Evolutionary conservation across 1,139 yeast genomes (phyloP), one percentile per base, ranked within the genome.

Genomic region (Barnettozyma hawaiiensis): DNA sequence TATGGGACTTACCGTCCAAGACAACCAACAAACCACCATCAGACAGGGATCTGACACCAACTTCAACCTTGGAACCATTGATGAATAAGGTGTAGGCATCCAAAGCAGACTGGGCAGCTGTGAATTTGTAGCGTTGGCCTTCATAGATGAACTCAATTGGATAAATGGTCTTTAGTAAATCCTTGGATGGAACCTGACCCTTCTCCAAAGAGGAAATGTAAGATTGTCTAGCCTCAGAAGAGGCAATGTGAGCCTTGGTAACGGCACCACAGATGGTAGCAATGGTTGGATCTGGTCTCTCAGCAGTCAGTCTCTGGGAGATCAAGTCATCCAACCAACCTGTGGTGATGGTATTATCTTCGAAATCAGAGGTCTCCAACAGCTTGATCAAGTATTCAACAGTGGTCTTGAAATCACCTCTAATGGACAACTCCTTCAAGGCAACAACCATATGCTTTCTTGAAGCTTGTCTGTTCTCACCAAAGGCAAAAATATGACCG

Each of bases 361-460:
- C 97, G 58, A 92, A 92, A 62, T 85, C 98, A 42, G 96, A 95
- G 31, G 98, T 90, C 70, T 92, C 97, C 58, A 92, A 75, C 55
- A 92, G 75, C 64, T 92, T 90, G 65, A 94, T 92, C 61, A 94
- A 76, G 63, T 94, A 94, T 66, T 92, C 98, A 50, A 92, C 96
- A 14, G 98, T 92, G 32, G 98, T 92, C 67, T 96, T 80, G 72
- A 92, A 92, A 62, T 92, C 98, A 74, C 98, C 98, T 67, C 98
- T 82, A 59, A 92, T 92, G 46, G 95, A 85, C 57, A 92, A 76
- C 66, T 92, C 98, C 66, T 92, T 92, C 63, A 92, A 74, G 0
- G 98, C 98, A 46, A 92, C 97, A 53, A 92, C 97, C 98, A 92
- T 92, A 61, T 94, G 96, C 65, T 92, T 89, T 71, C 98, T 85